Evolutionary conservation across 495 filamentous ascomycete genomes (phyloP), one percentile per base, ranked within the genome.

Genomic region (Chaetomidium leptoderma): DNA sequence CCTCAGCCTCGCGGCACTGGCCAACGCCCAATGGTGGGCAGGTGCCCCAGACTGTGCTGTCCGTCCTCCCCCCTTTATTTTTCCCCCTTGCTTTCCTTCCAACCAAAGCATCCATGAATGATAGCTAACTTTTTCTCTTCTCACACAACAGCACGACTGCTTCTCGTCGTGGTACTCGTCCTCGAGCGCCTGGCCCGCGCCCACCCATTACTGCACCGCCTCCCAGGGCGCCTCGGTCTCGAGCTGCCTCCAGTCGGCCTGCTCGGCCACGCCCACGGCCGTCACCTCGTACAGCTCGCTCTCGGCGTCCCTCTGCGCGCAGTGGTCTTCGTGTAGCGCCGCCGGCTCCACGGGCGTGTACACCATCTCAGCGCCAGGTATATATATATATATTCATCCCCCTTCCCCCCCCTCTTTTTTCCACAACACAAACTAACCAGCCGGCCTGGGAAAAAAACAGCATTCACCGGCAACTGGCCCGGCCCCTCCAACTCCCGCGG

Each of bases 41-140:
- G 74, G 70, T 14, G 74, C 73, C 14, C 75, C 75, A 0, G 67
- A 70, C 26, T 78, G 75, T 53, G 75, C 74, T 62, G 75, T 78
- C 54, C 60, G 75, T 74, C 27, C 17, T 23, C 33, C 36, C n/a
- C n/a, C 7, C 17, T 32, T 23, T 35, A 33, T 0, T 0, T 16
- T 29, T n/a, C n/a, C n/a, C n/a, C n/a, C n/a, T n/a, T n/a, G n/a
- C n/a, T n/a, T n/a, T n/a, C n/a, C n/a, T n/a, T n/a, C n/a, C n/a
- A n/a, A n/a, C n/a, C n/a, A n/a, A n/a, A n/a, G n/a, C 14, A 7
- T 30, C 1, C 3, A 16, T 26, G 1, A 29, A 11, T 16, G 14
- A 5, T 10, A 2, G 4, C 44, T 47, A 17, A 47, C 44, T n/a
- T 16, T 1, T 14, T 32, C 40, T 0, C 29, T 30, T n/a, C n/a